Percentiles rank a stretch among this genome's conserved stretches.
These are phyloP conservation scores for Silybum marianum DNA, from an alignment of 129 eudicot genomes.

Conservation along the genomic window DNA sequence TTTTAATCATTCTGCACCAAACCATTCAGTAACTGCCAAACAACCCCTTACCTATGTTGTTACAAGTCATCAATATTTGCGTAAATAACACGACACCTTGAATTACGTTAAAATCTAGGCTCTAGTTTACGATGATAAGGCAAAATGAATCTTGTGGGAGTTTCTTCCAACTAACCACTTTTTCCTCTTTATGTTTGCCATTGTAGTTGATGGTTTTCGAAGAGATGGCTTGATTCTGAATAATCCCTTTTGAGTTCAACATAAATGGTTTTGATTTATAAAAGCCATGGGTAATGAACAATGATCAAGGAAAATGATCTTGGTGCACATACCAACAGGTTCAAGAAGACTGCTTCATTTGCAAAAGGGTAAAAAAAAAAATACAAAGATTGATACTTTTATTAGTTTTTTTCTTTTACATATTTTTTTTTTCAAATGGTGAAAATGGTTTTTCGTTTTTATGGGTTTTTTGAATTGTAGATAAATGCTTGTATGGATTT, in stretches of 20 bases:
- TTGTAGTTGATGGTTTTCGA: conserved; percentile 43
- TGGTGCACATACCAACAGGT: conserved; percentile 29
- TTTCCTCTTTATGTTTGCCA: neutral
- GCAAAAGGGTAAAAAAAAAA: conserved; percentile 21
- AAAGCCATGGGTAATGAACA: conserved; percentile 33
- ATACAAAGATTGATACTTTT: conserved; percentile 27
- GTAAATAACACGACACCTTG: no score
- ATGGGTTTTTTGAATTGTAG: conserved; percentile 9
- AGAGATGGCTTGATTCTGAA: conserved; percentile 34
- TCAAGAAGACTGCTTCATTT: conserved; percentile 10
- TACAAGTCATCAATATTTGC: no score
- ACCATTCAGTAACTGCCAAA: no score
- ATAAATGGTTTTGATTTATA: conserved; percentile 22
- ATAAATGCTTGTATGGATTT: conserved; percentile 30
- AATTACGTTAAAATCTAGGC: no score
- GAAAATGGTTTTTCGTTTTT: conserved; percentile 21
- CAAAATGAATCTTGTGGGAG: neutral
- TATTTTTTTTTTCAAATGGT: conserved; percentile 26
- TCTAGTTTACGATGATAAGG: neutral
- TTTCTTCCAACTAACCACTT: neutral
- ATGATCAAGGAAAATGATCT: conserved; percentile 38
- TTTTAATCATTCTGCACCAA: no score
- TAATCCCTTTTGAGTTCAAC: conserved; percentile 42
- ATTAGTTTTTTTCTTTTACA: conserved; percentile 4
- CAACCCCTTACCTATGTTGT: no score